These are phyloP conservation scores for Neurospora terricola DNA, from an alignment of 495 filamentous ascomycete species.

Conservation along the genomic window DNA sequence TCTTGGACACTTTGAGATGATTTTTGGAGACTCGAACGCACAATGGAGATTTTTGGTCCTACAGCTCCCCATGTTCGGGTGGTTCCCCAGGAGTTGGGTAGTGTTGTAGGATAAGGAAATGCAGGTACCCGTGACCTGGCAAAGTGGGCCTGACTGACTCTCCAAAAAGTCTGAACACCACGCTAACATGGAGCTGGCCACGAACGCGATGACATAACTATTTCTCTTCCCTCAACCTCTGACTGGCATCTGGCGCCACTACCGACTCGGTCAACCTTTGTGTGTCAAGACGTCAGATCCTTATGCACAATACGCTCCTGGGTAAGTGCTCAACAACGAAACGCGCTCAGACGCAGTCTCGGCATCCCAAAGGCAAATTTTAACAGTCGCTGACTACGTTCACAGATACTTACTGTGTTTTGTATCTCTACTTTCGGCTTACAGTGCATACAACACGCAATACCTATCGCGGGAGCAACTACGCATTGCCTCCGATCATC, in stretches of 20 bases:
- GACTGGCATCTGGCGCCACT: neutral
- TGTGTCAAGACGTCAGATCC: neutral
- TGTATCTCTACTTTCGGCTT: neutral
- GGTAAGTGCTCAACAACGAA: neutral
- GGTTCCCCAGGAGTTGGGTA: neutral
- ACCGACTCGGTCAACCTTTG: neutral
- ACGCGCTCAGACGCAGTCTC: neutral
- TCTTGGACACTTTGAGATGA: neutral
- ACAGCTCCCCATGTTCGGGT: neutral
- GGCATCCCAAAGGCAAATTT: neutral
- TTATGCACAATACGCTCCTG: neutral
- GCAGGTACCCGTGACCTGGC: neutral
- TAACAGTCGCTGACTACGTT: neutral
- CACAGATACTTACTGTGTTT: neutral
- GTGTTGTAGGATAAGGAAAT: neutral
- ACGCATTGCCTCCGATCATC: neutral
- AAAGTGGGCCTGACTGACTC: neutral
- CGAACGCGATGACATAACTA: neutral
- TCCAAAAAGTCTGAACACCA: neutral
- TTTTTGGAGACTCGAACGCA: neutral
- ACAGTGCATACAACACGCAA: neutral
- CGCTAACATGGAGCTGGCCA: neutral
- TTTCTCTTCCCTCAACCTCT: neutral
- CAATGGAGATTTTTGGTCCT: neutral
- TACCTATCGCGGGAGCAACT: neutral